Evolutionary conservation across 1,139 yeast species (phyloP), one percentile per base, ranked within the genome.

Genomic region (Yamadazyma dushanensis): DNA sequence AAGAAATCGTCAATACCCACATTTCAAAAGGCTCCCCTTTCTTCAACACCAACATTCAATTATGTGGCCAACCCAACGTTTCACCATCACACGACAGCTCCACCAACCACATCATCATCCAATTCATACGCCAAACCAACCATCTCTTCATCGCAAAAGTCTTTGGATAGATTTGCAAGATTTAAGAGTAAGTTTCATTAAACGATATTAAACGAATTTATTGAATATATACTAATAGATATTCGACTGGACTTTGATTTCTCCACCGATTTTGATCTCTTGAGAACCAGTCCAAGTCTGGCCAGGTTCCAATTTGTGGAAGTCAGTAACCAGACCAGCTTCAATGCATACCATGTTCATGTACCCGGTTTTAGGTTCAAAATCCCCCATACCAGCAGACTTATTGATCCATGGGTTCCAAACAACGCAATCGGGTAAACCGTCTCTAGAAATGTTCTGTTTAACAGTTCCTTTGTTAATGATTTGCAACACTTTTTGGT

Each of bases 341-440:
- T 92, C 98, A 37, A 92, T 77, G 63, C 98, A 92, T 41, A 92
- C 76, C 97, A 92, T 90, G 33, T 81, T 70, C 49, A 80, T 73
- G 66, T 73, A 92, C 3, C 96, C 97, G 36, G 66, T 59, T 56
- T 86, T 88, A 36, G 98, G 98, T 50, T 72, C 75, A 56, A 90
- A 92, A 61, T 92, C 98, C 24, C 70, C 81, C 90, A 92, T 85
- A 1, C 83, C 83, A 19, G 65, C 70, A 16, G 94, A 78, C 58
- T 85, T 86, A 36, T 83, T 76, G 48, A 76, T 70, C 98, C 97
- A 92, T 17, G 98, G 98, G 59, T 92, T 92, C 98, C 98, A 92
- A 36, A 92, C 97, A 33, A 92, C 97, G 16, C 88, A 77, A 56
- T 92, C 97, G 3, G 85, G 89, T 46, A 90, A 69, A 49, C 82